Percentiles rank a stretch among this genome's conserved stretches.
These are phyloP conservation scores for Ormosia emarginata DNA, from an alignment of 306 rosid species.

Conservation along the genomic window DNA sequence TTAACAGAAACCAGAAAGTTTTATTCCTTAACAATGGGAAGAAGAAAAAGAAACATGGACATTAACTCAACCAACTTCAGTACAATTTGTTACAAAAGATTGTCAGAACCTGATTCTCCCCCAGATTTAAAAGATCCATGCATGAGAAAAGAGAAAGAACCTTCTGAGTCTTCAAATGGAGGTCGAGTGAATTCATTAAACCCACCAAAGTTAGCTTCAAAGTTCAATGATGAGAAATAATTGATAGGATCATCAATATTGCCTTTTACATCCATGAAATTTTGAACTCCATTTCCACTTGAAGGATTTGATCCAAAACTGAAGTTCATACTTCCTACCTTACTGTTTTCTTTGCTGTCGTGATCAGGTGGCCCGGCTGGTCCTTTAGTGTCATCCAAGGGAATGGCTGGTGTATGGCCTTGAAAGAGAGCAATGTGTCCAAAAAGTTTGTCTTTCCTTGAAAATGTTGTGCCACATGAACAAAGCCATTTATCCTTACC, in stretches of 20 bases:
- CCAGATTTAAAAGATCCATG: slow-evolving; percentile 54
- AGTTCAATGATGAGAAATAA: slow-evolving; percentile 69
- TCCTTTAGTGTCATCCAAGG: slow-evolving; percentile 57
- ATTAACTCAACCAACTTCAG: slow-evolving; percentile 7
- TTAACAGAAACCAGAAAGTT: slow-evolving; percentile 24
- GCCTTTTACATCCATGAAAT: slow-evolving; percentile 40
- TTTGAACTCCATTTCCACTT: slow-evolving; percentile 28
- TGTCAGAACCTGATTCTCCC: slow-evolving; percentile 42
- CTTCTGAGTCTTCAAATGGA: slow-evolving; percentile 62
- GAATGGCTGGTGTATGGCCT: slow-evolving; percentile 82
- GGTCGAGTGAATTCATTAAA: slow-evolving; percentile 76
- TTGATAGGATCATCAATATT: slow-evolving; percentile 56
- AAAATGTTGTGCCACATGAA: slow-evolving; percentile 90
- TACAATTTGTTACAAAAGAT: slow-evolving; percentile 27
- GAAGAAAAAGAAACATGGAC: not conserved
- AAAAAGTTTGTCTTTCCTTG: slow-evolving; percentile 88
- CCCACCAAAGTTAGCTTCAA: slow-evolving; percentile 60
- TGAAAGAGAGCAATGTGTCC: slow-evolving; percentile 88
- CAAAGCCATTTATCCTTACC: slow-evolving; percentile 89
- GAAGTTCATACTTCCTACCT: slow-evolving; percentile 36
- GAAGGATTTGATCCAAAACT: slow-evolving; percentile 38
- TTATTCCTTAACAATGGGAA: not conserved
- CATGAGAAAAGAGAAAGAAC: slow-evolving; percentile 57
- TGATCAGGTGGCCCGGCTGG: slow-evolving; percentile 27
- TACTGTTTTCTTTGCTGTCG: slow-evolving; percentile 35